Evolutionary conservation across 345 rosid genomes (phyloP), one percentile per base, ranked within the genome.

Genomic region (Nephelium lappaceum): DNA sequence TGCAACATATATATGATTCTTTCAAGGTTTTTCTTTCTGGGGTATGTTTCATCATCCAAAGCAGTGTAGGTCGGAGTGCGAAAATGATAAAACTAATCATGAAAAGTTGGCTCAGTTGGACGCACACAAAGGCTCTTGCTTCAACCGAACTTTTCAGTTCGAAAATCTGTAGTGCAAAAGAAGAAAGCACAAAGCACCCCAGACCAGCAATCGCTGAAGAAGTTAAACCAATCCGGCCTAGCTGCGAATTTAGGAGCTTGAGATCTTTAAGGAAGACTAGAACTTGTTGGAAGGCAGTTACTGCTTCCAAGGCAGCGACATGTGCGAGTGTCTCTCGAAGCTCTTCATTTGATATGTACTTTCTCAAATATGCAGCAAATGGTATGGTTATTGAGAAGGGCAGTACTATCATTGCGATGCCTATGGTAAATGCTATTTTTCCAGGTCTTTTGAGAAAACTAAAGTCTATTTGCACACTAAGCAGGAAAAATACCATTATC

Each of bases 151-250:
- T 57, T 0, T 60, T 39, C 12, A 49, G 1, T 31, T 45, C 19
- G 8, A 6, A 14, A 1, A 8, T 75, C 2, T 74, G 14, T 80
- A 86, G 73, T 53, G n/a, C n/a, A 53, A 53, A 0, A 16, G 58
- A 15, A 53, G 58, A 1, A 16, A 53, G 1, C 0, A 5, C 19
- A 53, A 53, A 53, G 21, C 19, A 53, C 58, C 77, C 23, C 69
- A 83, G 31, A 23, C 78, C 80, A 47, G 79, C 79, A 78, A 88
- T 81, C 80, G 84, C 69, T 21, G 88, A 81, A 41, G 88, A 86
- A 55, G 88, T 77, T 10, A 86, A 81, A 6, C 89, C 89, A 7
- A 88, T 79, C 61, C 88, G 83, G 62, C 88, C 91, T 5, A 86
- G 78, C 80, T 88, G 88, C 3, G 89, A 81, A 43, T 86, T 88